Percentiles rank a stretch among this genome's conserved stretches.
Conservation (phyloP, 805 yeast genomes). For the Candida lessepsii region DNA sequence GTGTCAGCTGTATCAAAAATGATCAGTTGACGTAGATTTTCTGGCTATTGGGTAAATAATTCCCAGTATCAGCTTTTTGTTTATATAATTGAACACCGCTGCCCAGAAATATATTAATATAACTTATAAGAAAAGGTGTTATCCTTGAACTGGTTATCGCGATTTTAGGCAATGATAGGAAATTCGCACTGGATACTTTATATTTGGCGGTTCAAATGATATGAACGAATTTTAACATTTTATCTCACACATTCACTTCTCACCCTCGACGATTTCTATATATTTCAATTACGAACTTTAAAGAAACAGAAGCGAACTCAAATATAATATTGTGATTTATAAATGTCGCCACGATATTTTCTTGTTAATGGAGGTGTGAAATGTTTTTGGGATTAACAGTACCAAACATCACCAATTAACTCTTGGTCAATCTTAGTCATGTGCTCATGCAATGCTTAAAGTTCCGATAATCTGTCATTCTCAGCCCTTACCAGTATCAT, state of each 20-base stretch:
- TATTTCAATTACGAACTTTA: not conserved
- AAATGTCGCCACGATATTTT: not conserved
- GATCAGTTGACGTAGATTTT: not conserved
- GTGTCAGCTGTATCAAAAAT: not conserved
- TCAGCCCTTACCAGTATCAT: no score
- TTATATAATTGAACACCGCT: not conserved
- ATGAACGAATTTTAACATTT: no score
- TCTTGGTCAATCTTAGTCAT: no score
- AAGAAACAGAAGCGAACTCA: not conserved
- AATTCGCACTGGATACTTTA: no score
- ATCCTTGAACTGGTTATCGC: no score
- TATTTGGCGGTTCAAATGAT: not conserved
- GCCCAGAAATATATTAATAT: not conserved
- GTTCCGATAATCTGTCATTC: no score
- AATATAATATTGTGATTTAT: not conserved
- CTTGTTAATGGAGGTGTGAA: conserved; percentile 1
- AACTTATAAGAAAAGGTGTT: not conserved
- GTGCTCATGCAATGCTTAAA: no score
- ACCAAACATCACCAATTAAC: no score
- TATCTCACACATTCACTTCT: not conserved
- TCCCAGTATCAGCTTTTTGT: not conserved
- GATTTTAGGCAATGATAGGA: no score
- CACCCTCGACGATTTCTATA: not conserved
- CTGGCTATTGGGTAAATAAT: not conserved
- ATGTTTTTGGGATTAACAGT: no score